Conservation (phyloP, 176 grass and related monocot species). For the Avena atlantica region DNA sequence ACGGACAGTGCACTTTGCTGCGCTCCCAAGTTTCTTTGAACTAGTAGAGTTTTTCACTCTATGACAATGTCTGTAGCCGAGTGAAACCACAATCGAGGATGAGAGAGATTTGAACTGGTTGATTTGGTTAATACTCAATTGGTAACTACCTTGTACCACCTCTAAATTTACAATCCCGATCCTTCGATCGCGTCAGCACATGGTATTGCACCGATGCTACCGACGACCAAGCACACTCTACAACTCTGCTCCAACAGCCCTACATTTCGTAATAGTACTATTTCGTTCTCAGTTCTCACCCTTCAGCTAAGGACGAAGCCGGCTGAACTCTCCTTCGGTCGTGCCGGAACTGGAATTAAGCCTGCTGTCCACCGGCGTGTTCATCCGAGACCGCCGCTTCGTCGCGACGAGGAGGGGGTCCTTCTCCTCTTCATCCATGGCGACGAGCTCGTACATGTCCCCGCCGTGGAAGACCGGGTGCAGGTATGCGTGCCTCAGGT, state of each 20-base stretch:
- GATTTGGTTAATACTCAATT: constrained; percentile 17
- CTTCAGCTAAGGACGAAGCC: constrained; percentile 40
- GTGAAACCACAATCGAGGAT: too few species aligned
- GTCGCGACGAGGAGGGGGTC: constrained; percentile 62
- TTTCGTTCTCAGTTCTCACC: constrained; percentile 22
- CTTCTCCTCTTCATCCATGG: constrained; percentile 74
- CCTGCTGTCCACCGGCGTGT: constrained; percentile 67
- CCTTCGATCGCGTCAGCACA: not conserved
- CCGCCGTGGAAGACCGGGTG: constrained; percentile 77
- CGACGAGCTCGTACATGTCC: constrained; percentile 41
- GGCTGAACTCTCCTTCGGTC: constrained; percentile 51
- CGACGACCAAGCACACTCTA: not conserved
- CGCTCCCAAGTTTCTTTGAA: too few species aligned
- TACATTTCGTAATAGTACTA: constrained; percentile 6
- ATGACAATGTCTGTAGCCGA: too few species aligned
- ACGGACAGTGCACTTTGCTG: too few species aligned
- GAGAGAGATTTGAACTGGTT: not conserved
- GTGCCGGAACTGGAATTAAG: constrained; percentile 62
- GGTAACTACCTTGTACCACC: not conserved
- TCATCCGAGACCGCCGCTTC: constrained; percentile 59
- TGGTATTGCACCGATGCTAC: not conserved
- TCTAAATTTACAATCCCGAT: not conserved
- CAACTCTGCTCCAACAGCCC: constrained; percentile 1
- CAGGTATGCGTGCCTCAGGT: constrained; percentile 81
- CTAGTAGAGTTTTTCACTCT: too few species aligned